A percentile compares a stretch with the other conserved stretches of the same genome.
Evolutionary conservation across 129 eudicot genomes (phyloP).

Genomic region (Lonicera japonica): DNA sequence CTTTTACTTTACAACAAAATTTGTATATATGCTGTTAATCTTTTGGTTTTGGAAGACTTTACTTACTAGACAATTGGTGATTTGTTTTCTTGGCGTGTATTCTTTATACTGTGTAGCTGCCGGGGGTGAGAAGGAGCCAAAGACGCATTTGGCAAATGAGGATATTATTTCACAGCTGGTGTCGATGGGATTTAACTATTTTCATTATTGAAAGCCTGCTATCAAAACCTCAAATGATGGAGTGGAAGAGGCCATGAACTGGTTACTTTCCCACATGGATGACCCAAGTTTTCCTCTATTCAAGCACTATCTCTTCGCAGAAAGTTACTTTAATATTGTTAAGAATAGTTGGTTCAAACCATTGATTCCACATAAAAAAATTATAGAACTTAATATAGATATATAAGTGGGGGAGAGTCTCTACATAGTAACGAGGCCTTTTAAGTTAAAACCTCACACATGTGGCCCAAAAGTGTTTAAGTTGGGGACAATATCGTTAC

Average conservation of each 20-base stretch:
- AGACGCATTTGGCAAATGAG: conserved; percentile 45
- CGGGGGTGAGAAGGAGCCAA: conserved; percentile 30
- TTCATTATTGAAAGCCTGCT: conserved; percentile 88
- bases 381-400: too few relatives aligned
- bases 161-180: conserved; percentile 80
- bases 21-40: too few relatives aligned
- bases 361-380: too few relatives aligned
- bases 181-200: conserved; percentile 70
- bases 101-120: conserved; percentile 29
- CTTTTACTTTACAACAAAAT: too few relatives aligned
- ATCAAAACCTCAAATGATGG: conserved; percentile 70
- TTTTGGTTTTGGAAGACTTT: background rate
- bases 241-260: conserved; percentile 91
- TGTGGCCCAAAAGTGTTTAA: too few relatives aligned
- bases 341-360: too few relatives aligned
- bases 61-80: background rate
- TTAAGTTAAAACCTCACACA: too few relatives aligned
- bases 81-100: background rate
- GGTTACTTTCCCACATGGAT: conserved; percentile 90
- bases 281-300: conserved; percentile 67
- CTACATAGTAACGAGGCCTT: too few relatives aligned
- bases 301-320: background rate
- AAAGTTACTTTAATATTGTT: background rate
- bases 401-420: too few relatives aligned
- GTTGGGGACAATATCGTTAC: too few relatives aligned